Evolutionary conservation across 139 green algal genomes (phyloP), one percentile per base, ranked within the genome.

Genomic region (Chlorella ohadii): DNA sequence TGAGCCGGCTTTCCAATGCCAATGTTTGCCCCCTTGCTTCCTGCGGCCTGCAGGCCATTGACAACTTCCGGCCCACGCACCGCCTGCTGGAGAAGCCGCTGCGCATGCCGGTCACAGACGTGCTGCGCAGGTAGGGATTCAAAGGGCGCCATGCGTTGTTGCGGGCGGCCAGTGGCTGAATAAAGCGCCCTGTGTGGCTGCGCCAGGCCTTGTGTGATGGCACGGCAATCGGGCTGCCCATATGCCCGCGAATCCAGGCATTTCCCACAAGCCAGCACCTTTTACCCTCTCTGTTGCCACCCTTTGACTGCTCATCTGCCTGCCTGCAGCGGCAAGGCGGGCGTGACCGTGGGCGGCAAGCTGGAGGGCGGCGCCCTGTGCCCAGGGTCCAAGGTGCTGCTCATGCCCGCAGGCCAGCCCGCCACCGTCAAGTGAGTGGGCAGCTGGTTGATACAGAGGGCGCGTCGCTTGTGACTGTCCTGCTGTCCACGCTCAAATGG

Each of bases 31-130:
- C n/a, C n/a, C n/a, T n/a, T n/a, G n/a, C n/a, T n/a, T n/a, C n/a
- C n/a, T n/a, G n/a, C n/a, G n/a, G n/a, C n/a, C 44, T 94, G 72
- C 86, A 91, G 61, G 93, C 93, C 7, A 97, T 99, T 44, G 94
- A 99, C 84, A 57, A 31, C 12, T 97, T 98, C 82, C 27, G 56
- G 39, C 85, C 91, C 9, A 63, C 72, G 25, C 86, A 75, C 31
- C 86, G 90, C 57, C 59, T 73, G 63, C 76, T 89, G 87, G 84
- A 86, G 12, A 70, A 73, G 36, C 95, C 96, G 2, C 78, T 97
- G 72, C 88, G 95, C 31, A 64, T 98, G 81, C 91, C 95, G 23
- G 80, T 98, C 0, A 72, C 89, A 0, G 94, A 97, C 56, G 89
- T 95, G 20, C 31, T 22, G 82, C 71, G 76, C 25, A 59, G 51